These are phyloP conservation scores for Botrytis deweyae DNA, from an alignment of 2,329 filamentous ascomycete genomes.

Conservation along the genomic window DNA sequence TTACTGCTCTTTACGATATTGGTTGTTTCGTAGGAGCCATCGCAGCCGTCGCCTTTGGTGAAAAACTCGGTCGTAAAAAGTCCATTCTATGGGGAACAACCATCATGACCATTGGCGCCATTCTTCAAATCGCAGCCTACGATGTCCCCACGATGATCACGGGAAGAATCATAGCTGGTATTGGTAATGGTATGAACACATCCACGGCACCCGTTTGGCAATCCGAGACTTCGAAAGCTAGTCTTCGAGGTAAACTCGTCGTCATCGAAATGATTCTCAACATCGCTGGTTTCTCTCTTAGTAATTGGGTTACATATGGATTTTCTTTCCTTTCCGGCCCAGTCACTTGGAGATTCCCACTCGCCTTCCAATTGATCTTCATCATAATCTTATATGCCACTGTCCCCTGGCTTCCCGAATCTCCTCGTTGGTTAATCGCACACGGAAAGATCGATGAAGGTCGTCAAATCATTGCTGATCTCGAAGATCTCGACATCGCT, in stretches of 20 bases:
- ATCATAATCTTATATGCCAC: conserved; percentile 19
- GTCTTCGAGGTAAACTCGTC: conserved; percentile 23
- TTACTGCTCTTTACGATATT: conserved; percentile 48
- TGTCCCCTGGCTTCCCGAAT: conserved; percentile 40
- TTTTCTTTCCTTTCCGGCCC: conserved; percentile 21
- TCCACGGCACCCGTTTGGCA: conserved; percentile 41
- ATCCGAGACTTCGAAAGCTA: conserved; percentile 24
- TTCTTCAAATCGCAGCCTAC: conserved; percentile 40
- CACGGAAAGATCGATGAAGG: conserved; percentile 40
- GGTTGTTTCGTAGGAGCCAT: conserved; percentile 51
- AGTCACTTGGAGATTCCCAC: conserved; percentile 23
- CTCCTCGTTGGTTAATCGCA: conserved; percentile 42
- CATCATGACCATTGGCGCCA: conserved; percentile 33
- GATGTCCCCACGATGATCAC: conserved; percentile 56
- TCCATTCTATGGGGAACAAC: conserved; percentile 32
- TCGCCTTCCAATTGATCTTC: conserved; percentile 24
- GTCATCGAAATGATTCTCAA: conserved; percentile 23
- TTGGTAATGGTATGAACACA: conserved; percentile 67
- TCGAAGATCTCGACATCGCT: conserved; percentile 42
- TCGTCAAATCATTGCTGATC: conserved; percentile 38
- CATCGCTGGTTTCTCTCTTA: conserved; percentile 21
- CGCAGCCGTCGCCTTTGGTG: conserved; percentile 27
- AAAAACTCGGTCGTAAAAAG: conserved; percentile 41
- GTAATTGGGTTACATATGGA: conserved; percentile 23
- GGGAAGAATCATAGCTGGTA: conserved; percentile 71